Evolutionary conservation across 768 basidiomycete species (phyloP).

Genomic region (Kwoniella mangroviensis): DNA sequence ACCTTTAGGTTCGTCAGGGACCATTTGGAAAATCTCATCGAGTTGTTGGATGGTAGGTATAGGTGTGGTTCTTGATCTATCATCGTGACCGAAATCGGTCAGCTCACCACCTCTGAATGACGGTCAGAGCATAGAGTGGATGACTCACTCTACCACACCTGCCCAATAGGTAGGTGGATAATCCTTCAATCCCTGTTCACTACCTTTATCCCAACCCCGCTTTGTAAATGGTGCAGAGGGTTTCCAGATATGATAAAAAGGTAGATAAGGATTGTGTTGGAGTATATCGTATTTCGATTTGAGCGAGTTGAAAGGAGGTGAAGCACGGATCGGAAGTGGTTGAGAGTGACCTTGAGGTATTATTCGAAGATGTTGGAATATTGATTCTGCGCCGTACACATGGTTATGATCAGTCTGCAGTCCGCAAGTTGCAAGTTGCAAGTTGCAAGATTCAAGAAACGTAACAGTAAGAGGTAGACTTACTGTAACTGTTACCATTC

Average conservation of each 20-base stretch:
- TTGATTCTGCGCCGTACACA: conserved; percentile 61
- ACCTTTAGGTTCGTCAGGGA: conserved; percentile 66
- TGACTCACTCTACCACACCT: conserved; percentile 78
- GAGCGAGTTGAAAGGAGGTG: conserved; percentile 20
- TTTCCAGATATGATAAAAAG: conserved; percentile 91
- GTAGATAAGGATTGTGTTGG: conserved; percentile 65
- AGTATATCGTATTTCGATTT: conserved; percentile 34
- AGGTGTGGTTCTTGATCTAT: conserved; percentile 77
- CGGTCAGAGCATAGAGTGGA: neutral
- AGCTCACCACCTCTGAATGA: neutral
- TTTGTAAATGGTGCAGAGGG: conserved; percentile 72
- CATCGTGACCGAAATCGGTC: neutral
- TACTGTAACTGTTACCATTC: conserved; percentile 21
- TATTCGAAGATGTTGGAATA: conserved; percentile 74
- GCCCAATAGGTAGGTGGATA: conserved; percentile 83
- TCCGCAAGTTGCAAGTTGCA: too few species aligned
- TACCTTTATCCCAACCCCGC: conserved; percentile 51
- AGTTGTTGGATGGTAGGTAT: conserved; percentile 84
- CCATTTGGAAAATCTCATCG: conserved; percentile 69
- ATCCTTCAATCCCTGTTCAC: conserved; percentile 71
- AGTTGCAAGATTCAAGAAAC: too few species aligned
- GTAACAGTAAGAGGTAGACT: too few species aligned
- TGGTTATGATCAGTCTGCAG: too few species aligned
- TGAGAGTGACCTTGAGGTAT: conserved; percentile 69
- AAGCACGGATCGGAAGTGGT: conserved; percentile 58